These are phyloP conservation scores for Fragaria nilgerrensis DNA, from an alignment of 306 rosid genomes.

Conservation along the genomic window DNA sequence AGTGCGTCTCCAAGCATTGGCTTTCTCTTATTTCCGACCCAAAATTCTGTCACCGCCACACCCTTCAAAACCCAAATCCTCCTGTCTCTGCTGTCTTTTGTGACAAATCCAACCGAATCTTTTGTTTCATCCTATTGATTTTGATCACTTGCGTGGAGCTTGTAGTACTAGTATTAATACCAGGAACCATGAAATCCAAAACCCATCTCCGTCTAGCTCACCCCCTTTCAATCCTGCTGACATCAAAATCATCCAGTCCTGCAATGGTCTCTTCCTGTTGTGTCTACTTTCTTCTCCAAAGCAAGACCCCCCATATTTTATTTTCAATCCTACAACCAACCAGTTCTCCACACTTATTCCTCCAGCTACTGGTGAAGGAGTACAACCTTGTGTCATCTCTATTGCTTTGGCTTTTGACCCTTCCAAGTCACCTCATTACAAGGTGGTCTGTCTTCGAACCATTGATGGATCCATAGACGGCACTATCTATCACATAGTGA, in stretches of 20 bases:
- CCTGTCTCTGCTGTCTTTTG: not conserved
- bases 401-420: slow-evolving; percentile 1
- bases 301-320: too few relatives aligned
- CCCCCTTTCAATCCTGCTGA: too few relatives aligned
- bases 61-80: not conserved
- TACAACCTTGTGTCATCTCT: not conserved
- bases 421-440: not conserved
- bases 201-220: too few relatives aligned
- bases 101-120: not conserved
- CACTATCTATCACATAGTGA: not conserved
- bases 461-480: not conserved
- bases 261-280: too few relatives aligned
- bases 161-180: too few relatives aligned
- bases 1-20: slow-evolving; percentile 1
- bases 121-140: too few relatives aligned
- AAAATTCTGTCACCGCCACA: not conserved
- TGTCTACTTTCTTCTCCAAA: too few relatives aligned
- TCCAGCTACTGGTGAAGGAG: not conserved
- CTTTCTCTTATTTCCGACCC: not conserved
- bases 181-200: too few relatives aligned
- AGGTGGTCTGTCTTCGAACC: not conserved
- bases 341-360: not conserved
- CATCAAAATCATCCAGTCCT: too few relatives aligned
- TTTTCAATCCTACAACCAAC: too few relatives aligned
- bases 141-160: too few relatives aligned